These are phyloP conservation scores for Pythium chondricola DNA, from an alignment of 352 stramenopile genomes.

Conservation along the genomic window DNA sequence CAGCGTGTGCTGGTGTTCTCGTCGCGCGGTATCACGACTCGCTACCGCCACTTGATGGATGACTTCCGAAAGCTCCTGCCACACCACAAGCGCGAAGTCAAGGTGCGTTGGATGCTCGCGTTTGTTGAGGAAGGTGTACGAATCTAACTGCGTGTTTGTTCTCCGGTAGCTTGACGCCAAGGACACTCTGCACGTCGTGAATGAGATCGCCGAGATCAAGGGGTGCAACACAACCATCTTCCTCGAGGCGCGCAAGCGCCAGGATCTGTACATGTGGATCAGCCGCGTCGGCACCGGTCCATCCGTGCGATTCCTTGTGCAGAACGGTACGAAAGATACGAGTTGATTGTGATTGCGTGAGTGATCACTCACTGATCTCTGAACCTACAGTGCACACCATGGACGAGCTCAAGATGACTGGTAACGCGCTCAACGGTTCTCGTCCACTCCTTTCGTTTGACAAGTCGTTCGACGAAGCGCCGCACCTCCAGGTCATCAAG, in stretches of 20 bases:
- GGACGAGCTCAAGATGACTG: slow-evolving; percentile 99
- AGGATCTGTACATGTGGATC: slow-evolving; percentile 99
- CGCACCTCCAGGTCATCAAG: slow-evolving; percentile 95
- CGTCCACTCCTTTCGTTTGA: slow-evolving; percentile 98
- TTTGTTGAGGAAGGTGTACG: neutral
- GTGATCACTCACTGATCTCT: neutral
- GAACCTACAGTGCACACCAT: slow-evolving; percentile 93
- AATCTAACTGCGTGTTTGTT: too few species aligned
- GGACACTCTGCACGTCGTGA: slow-evolving; percentile 92
- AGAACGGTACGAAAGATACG: slow-evolving; percentile 64
- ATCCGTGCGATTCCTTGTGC: slow-evolving; percentile 96
- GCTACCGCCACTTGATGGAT: slow-evolving; percentile 97
- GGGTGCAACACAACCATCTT: slow-evolving; percentile 97
- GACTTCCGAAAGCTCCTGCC: slow-evolving; percentile 97
- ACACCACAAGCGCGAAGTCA: slow-evolving; percentile 99
- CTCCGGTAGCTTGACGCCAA: slow-evolving; percentile 86
- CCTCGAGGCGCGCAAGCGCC: slow-evolving; percentile 94
- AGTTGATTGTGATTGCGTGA: neutral
- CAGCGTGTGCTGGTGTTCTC: slow-evolving; percentile 91
- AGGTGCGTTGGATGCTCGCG: slow-evolving; percentile 29
- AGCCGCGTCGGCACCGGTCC: slow-evolving; percentile 93
- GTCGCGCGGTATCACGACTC: slow-evolving; percentile 89
- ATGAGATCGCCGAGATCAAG: slow-evolving; percentile 99
- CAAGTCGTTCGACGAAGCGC: slow-evolving; percentile 83
- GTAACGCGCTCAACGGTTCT: slow-evolving; percentile 97